Percentiles rank a stretch among this genome's conserved stretches.
Conservation (phyloP, 139 green algal genomes). For the Limnomonas spitsbergensis region DNA sequence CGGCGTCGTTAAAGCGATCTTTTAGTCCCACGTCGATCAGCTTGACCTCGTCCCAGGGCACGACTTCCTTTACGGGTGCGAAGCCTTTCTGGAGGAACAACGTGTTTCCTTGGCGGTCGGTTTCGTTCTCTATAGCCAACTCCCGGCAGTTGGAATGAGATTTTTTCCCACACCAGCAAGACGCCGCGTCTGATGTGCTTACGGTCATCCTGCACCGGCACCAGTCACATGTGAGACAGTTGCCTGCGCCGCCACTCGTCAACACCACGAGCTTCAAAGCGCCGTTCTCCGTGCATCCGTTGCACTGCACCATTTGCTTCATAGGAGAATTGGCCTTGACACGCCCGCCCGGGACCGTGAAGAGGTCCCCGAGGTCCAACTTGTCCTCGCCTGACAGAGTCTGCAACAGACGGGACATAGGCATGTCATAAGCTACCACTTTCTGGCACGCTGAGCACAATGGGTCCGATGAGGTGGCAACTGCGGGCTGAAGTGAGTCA, state of each 20-base stretch:
- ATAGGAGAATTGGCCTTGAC: slow-evolving; percentile 2
- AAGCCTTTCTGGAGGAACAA: too few species aligned
- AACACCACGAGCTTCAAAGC: slow-evolving; percentile 1
- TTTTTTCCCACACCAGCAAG: not conserved
- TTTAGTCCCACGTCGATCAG: slow-evolving; percentile 4
- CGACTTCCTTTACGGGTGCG: not conserved
- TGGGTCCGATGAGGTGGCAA: too few species aligned
- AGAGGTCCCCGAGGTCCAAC: too few species aligned
- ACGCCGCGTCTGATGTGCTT: not conserved
- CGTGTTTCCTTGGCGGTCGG: too few species aligned
- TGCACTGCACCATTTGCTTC: not conserved
- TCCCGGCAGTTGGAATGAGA: slow-evolving; percentile 6
- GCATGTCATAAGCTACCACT: not conserved
- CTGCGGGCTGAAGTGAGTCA: too few species aligned
- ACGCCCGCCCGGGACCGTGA: not conserved
- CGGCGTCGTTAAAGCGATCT: not conserved
- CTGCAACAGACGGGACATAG: not conserved
- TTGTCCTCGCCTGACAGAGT: not conserved
- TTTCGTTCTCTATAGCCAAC: not conserved
- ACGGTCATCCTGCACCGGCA: too few species aligned
- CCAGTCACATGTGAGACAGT: too few species aligned
- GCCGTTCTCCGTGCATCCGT: not conserved
- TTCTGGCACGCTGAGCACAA: too few species aligned
- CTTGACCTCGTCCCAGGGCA: slow-evolving; percentile 13
- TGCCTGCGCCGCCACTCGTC: slow-evolving; percentile 1